A percentile compares a stretch with the other conserved stretches of the same genome.
These are phyloP conservation scores for Marasmius tenuissimus DNA, from an alignment of 1,284 basidiomycete genomes.

Conservation along the genomic window DNA sequence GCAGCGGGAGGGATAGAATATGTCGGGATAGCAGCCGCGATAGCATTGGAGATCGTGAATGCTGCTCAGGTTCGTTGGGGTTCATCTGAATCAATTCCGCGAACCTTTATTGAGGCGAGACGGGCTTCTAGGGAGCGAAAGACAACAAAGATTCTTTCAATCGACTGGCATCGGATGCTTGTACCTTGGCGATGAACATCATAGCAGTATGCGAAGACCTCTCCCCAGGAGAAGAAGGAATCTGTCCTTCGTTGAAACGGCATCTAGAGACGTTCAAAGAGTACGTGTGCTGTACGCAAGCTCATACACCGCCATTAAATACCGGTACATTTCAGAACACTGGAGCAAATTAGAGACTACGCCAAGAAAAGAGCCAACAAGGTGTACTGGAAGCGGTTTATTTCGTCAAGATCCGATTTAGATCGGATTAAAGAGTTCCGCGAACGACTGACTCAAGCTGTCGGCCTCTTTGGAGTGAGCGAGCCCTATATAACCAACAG, in stretches of 20 bases:
- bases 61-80: constrained; percentile 7
- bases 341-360: not conserved
- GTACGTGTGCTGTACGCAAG: not conserved
- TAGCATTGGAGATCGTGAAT: constrained; percentile 13
- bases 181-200: constrained; percentile 9
- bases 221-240: not conserved
- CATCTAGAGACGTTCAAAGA: not conserved
- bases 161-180: constrained; percentile 14
- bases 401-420: not conserved
- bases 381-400: not conserved
- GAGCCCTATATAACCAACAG: not conserved
- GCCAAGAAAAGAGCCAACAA: not conserved
- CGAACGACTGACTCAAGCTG: not conserved
- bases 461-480: constrained; percentile 2
- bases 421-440: constrained; percentile 1
- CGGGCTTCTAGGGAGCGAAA: constrained; percentile 5
- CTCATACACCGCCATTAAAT: not conserved
- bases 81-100: not conserved
- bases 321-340: not conserved
- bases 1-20: constrained; percentile 13
- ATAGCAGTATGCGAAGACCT: not conserved
- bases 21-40: constrained; percentile 13
- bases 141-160: constrained; percentile 16
- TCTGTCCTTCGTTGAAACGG: not conserved
- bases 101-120: not conserved